Percentiles rank a stretch among this genome's conserved stretches.
phyloP scores from a whole-genome alignment of 176 grass and related monocot species.

The Phyllostachys edulis region DNA sequence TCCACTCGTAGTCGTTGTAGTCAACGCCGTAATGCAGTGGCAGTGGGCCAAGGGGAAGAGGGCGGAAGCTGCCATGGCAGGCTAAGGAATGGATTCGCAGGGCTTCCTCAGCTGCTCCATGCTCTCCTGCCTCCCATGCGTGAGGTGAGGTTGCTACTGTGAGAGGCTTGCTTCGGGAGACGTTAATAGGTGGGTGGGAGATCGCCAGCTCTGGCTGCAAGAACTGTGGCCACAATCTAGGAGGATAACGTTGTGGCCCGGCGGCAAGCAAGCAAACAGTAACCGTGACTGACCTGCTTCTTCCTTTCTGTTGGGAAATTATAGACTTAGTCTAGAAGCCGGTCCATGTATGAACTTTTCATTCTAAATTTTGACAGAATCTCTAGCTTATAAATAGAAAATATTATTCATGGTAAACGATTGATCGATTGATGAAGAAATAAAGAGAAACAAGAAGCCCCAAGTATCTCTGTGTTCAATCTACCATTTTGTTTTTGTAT shows the following conservation, averaged over 20 bases:
- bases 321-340: too few relatives aligned
- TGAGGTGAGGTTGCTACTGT: background rate
- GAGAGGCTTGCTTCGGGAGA: background rate
- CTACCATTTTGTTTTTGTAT: too few relatives aligned
- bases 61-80: conserved; percentile 25
- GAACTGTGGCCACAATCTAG: conserved; percentile 29
- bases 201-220: background rate
- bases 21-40: background rate
- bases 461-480: too few relatives aligned
- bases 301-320: too few relatives aligned
- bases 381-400: too few relatives aligned
- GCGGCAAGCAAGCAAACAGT: background rate
- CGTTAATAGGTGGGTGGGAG: conserved; percentile 23
- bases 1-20: conserved; percentile 5
- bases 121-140: background rate
- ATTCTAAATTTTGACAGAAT: too few relatives aligned
- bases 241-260: conserved; percentile 47
- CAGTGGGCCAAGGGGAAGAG: background rate
- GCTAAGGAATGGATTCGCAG: background rate
- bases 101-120: conserved; percentile 3
- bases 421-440: too few relatives aligned
- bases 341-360: too few relatives aligned
- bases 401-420: too few relatives aligned
- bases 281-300: background rate
- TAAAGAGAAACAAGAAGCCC: too few relatives aligned